Evolutionary conservation across 257 asterid species (phyloP).

Genomic region (Gentiana straminea): DNA sequence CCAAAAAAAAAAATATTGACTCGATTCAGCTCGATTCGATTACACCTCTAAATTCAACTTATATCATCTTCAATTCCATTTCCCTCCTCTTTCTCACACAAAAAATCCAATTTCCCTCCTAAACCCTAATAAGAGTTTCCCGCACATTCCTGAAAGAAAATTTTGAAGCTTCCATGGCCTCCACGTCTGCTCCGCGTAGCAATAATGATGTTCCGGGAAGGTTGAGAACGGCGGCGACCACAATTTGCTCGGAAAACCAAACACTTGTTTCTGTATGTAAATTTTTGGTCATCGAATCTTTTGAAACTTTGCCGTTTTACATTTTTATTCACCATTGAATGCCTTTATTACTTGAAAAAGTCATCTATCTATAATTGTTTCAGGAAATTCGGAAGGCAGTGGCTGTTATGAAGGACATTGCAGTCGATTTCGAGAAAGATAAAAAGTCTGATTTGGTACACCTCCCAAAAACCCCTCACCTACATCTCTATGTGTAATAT

Average conservation of each 20-base stretch:
- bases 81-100: no score
- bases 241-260: conserved; percentile 55
- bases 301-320: conserved; percentile 1
- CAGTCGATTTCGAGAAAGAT: conserved; percentile 66
- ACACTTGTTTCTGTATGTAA: conserved; percentile 41
- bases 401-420: conserved; percentile 55
- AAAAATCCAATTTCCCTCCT: conserved; percentile 6
- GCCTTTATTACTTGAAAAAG: neutral
- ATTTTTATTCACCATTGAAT: neutral
- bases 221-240: conserved; percentile 40
- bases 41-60: no score
- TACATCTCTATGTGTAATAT: neutral
- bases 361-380: neutral
- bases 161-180: conserved; percentile 41
- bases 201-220: conserved; percentile 33
- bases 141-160: neutral
- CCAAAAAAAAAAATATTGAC: no score
- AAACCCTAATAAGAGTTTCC: neutral
- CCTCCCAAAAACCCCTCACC: conserved; percentile 27
- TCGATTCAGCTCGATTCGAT: no score
- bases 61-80: no score
- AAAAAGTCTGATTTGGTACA: conserved; percentile 47
- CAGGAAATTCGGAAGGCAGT: conserved; percentile 75
- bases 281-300: conserved; percentile 1
- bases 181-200: conserved; percentile 61